Conservation (phyloP, 306 rosid genomes). For the Elaeagnus macrophylla region DNA sequence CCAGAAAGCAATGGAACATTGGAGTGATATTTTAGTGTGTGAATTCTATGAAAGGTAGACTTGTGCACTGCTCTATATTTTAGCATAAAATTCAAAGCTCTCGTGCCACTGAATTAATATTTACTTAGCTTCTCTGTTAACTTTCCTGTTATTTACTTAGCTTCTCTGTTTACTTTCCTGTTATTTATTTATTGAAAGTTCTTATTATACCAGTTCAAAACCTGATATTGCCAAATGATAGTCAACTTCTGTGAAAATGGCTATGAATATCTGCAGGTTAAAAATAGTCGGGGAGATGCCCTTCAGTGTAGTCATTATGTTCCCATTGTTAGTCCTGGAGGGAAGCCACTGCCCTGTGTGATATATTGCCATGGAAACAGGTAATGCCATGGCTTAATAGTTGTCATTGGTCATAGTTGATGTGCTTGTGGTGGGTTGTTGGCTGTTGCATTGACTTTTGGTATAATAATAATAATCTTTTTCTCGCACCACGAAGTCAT, state of each 20-base stretch:
- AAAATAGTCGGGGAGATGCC: constrained; percentile 70
- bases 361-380: constrained; percentile 98
- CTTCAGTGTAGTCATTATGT: constrained; percentile 87
- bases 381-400: constrained; percentile 26
- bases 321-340: constrained; percentile 83
- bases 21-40: too few relatives aligned
- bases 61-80: too few relatives aligned
- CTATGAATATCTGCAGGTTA: constrained; percentile 54
- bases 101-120: not conserved
- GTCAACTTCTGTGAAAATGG: constrained; percentile 5
- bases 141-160: not conserved
- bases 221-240: constrained; percentile 2
- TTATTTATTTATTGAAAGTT: not conserved
- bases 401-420: constrained; percentile 2
- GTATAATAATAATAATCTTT: too few relatives aligned
- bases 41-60: too few relatives aligned
- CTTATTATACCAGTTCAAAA: constrained; percentile 1
- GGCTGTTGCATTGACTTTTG: too few relatives aligned
- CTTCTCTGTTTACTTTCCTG: not conserved
- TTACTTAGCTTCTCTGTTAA: not conserved
- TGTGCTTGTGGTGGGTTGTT: not conserved
- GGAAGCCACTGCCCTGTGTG: constrained; percentile 89
- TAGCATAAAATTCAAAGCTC: not conserved
- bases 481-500: not conserved
- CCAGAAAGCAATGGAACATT: too few relatives aligned